A percentile compares a stretch with the other conserved stretches of the same genome.
phyloP scores from a whole-genome alignment of 73 alveolate genomes.

The Stentor coeruleus region DNA sequence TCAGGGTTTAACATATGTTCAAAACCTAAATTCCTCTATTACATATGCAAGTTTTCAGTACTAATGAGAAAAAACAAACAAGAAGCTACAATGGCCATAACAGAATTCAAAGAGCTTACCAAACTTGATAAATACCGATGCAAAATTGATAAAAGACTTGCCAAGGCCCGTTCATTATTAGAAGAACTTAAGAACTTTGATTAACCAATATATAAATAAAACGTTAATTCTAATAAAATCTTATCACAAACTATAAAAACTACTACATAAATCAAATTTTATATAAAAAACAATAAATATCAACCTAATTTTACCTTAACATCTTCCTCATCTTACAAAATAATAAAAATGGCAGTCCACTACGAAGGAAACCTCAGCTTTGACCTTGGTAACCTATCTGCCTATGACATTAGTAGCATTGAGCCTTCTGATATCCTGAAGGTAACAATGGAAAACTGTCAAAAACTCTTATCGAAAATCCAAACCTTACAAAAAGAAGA shows the following conservation, averaged over 20 bases:
- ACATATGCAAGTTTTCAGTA: not conserved
- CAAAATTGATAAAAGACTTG: too few species aligned
- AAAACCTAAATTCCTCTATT: too few species aligned
- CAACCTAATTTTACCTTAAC: too few species aligned
- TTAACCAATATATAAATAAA: too few species aligned
- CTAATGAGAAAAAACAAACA: not conserved
- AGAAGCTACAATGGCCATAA: not conserved
- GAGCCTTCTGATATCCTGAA: conserved; percentile 21
- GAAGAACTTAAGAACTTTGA: too few species aligned
- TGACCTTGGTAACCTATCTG: conserved; percentile 46
- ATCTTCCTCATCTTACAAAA: too few species aligned
- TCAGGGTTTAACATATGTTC: not conserved
- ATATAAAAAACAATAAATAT: too few species aligned
- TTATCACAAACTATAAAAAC: too few species aligned
- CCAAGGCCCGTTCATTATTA: too few species aligned
- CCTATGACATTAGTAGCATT: conserved; percentile 32
- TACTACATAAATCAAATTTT: too few species aligned
- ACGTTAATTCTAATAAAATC: too few species aligned
- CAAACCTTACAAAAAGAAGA: conserved; percentile 40
- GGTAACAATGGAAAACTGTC: conserved; percentile 33
- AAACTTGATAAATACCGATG: too few species aligned
- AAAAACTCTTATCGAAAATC: conserved; percentile 37
- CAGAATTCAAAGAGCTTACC: not conserved
- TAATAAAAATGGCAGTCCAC: conserved; percentile 6
- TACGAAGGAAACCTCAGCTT: conserved; percentile 28